phyloP scores from a whole-genome alignment of 192 early-diverging fungal genomes.

The Backusella tuberculispora region DNA sequence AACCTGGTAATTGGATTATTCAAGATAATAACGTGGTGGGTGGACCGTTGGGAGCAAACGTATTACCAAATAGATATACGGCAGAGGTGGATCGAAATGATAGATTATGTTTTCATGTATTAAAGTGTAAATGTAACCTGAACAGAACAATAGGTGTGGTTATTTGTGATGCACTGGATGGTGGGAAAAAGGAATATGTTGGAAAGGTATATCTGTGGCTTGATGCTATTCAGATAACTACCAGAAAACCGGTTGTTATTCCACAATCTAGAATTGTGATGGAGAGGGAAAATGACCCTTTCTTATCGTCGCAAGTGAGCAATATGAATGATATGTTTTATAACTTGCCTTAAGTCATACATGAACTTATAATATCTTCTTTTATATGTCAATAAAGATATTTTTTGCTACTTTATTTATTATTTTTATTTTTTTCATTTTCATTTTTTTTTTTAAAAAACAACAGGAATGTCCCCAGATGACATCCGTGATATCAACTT shows the following conservation, averaged over 20 bases:
- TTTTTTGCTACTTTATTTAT: background rate
- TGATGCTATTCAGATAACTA: background rate
- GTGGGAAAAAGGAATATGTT: background rate
- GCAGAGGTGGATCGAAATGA: background rate
- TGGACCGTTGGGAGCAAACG: background rate
- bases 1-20: background rate
- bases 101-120: background rate
- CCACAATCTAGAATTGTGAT: background rate
- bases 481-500: constrained; percentile 23
- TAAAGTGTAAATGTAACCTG: background rate
- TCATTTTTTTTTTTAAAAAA: constrained; percentile 4
- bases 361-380: background rate
- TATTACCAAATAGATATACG: background rate
- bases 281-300: background rate
- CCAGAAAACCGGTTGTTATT: background rate
- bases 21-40: background rate
- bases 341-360: background rate
- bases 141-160: background rate
- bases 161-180: background rate
- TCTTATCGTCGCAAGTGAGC: background rate
- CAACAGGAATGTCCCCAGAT: constrained; percentile 24
- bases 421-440: constrained; percentile 6
- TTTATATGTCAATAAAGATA: background rate
- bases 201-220: constrained; percentile 7
- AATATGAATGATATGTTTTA: constrained; percentile 25